Percentiles rank a stretch among this genome's conserved stretches.
These are phyloP conservation scores for Boletus barrowsii DNA, from an alignment of 768 basidiomycete genomes.

Conservation along the genomic window DNA sequence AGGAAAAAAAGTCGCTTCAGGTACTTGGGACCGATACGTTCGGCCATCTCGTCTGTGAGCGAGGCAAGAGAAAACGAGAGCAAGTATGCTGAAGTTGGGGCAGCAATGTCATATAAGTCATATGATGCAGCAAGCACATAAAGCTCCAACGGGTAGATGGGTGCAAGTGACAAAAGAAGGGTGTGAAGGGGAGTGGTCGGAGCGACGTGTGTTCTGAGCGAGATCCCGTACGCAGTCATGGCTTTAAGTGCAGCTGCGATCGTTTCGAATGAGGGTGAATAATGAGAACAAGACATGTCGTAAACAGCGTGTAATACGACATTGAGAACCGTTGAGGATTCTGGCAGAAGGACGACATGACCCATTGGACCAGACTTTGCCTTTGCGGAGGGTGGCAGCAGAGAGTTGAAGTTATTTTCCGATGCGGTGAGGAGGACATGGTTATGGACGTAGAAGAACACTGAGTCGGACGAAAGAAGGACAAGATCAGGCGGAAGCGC, in stretches of 20 bases:
- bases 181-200: constrained; percentile 56
- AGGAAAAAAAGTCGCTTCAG: constrained; percentile 80
- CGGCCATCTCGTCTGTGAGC: constrained; percentile 68
- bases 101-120: constrained; percentile 71
- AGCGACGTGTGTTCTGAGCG: constrained; percentile 43
- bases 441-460: constrained; percentile 81
- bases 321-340: constrained; percentile 63
- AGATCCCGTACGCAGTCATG: constrained; percentile 59
- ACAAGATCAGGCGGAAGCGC: constrained; percentile 58
- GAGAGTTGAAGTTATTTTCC: constrained; percentile 58
- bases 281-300: constrained; percentile 69
- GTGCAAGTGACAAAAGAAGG: constrained; percentile 64
- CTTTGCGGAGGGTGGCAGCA: constrained; percentile 46
- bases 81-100: constrained; percentile 70
- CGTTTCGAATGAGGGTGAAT: constrained; percentile 62
- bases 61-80: constrained; percentile 66
- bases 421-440: constrained; percentile 58
- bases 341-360: constrained; percentile 56
- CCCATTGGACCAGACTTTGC: constrained; percentile 42
- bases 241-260: constrained; percentile 55
- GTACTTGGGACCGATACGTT: constrained; percentile 70
- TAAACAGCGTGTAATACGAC: constrained; percentile 72
- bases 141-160: constrained; percentile 63
- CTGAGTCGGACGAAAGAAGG: constrained; percentile 68
- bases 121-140: constrained; percentile 68